Base-by-base conservation (phyloP, 306 rosid genomes). In the Cucurbita argyrosperma region DNA sequence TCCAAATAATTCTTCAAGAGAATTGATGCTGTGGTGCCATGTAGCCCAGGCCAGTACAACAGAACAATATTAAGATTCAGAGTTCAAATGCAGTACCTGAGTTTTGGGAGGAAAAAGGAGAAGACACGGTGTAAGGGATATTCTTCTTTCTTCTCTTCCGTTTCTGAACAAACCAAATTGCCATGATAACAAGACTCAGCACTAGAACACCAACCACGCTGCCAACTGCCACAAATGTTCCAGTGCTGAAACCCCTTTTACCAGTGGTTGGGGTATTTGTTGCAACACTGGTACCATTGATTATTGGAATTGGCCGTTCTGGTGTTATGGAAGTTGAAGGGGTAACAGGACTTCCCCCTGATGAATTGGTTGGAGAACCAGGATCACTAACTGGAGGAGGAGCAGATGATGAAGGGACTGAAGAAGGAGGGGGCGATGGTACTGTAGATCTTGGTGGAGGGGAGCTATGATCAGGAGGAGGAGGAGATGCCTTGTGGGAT, bases 71-170 rank as follows among this genome's bases (percentile, higher is more conserved):
- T 30, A 30, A 30, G 13, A 3, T 62, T 26, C 52, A 26, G 57
- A 6, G 55, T 47, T 68, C 74, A 23, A 47, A 69, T 47, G 49
- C 23, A 71, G 79, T 85, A 95, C 99, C 99, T 88, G 99, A 95
- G 84, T 87, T 89, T 62, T 91, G 97, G 66, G 97, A 94, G n/a
- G 97, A 89, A 73, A 79, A 85, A 49, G 99, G 99, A 62, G 99
- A 95, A 50, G 96, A 79, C 68, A 68, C 49, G 47, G 63, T 76
- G 80, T 87, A 89, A 59, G 82, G 84, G 78, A 56, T 59, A 82
- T 78, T 74, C 7, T 81, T 74, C 10, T 57, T 79, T 78, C 51
- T 78, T 83, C 85, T 83, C 88, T 87, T 92, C 50, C 78, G 88
- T 78, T 79, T 95, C 79, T 74, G 79, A 63, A 76, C 78, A 76